phyloP scores from a whole-genome alignment of 371 early-diverging fungal genomes.

The Capillidium rhysosporum region DNA sequence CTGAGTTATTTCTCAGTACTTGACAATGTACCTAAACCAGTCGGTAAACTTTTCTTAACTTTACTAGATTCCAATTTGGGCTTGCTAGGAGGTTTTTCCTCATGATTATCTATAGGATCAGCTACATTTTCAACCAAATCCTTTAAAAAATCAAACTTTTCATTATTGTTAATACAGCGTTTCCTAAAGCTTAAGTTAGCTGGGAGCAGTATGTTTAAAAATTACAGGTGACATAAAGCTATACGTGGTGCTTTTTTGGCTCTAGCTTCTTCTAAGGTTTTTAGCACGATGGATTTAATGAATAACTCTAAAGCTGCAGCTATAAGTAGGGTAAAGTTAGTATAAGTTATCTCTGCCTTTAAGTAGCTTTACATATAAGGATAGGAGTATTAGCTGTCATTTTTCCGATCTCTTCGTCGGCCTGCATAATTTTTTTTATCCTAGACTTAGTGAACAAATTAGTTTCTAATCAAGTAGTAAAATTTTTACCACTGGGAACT shows the following conservation, averaged over 20 bases:
- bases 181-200: constrained; percentile 27
- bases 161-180: constrained; percentile 58
- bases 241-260: constrained; percentile 60
- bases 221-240: constrained; percentile 65
- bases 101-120: constrained; percentile 30
- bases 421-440: constrained; percentile 99
- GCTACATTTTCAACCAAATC: constrained; percentile 72
- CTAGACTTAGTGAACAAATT: constrained; percentile 50
- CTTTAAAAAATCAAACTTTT: constrained; percentile 83
- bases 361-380: constrained; percentile 59
- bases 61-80: not conserved
- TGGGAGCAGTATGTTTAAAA: not conserved
- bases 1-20: not conserved
- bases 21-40: not conserved
- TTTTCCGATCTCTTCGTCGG: constrained; percentile 99
- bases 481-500: constrained; percentile 60
- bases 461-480: not conserved
- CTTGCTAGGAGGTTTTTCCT: not conserved
- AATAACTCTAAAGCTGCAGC: constrained; percentile 88
- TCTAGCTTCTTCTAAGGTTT: constrained; percentile 65
- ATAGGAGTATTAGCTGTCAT: constrained; percentile 96
- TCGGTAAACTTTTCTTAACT: not conserved
- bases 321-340: constrained; percentile 11
- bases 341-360: not conserved
- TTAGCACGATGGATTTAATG: constrained; percentile 75